phyloP scores from a whole-genome alignment of 2,329 filamentous ascomycete species.

The Septoria linicola region DNA sequence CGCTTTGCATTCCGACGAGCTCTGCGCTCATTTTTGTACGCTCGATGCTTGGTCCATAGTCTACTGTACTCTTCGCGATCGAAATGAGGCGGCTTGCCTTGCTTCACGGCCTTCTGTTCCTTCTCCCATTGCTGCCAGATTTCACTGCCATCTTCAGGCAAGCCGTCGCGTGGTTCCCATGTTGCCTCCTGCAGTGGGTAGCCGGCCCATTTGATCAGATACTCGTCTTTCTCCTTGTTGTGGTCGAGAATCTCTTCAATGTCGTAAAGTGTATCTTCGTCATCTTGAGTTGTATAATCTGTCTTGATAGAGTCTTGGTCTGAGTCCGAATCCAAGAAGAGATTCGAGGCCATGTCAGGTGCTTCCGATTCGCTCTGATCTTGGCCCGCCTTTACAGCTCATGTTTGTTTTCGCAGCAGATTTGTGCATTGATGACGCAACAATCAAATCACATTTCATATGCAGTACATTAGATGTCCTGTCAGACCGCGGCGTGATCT shows the following conservation, averaged over 20 bases:
- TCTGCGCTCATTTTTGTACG: slow-evolving; percentile 15
- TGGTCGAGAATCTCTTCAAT: slow-evolving; percentile 35
- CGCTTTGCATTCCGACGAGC: slow-evolving; percentile 32
- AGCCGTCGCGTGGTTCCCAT: slow-evolving; percentile 34
- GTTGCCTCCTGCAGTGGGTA: slow-evolving; percentile 31
- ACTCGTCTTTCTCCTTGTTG: slow-evolving; percentile 25
- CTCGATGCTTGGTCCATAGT: slow-evolving; percentile 13
- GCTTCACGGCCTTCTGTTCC: slow-evolving; percentile 21
- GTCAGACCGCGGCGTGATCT: too few relatives aligned
- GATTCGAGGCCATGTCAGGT: background rate
- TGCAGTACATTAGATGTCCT: too few relatives aligned
- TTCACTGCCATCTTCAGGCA: slow-evolving; percentile 13
- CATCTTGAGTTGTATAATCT: slow-evolving; percentile 29
- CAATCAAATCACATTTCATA: too few relatives aligned
- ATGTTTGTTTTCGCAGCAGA: too few relatives aligned
- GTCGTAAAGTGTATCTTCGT: slow-evolving; percentile 28
- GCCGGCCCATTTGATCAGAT: slow-evolving; percentile 37
- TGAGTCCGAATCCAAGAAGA: slow-evolving; percentile 22
- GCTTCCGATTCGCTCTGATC: background rate
- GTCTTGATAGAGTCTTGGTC: slow-evolving; percentile 33
- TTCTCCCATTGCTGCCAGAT: slow-evolving; percentile 29
- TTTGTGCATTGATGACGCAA: too few relatives aligned
- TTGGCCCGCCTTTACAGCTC: background rate
- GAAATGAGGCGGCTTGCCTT: slow-evolving; percentile 26
- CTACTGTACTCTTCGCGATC: slow-evolving; percentile 27